phyloP scores from a whole-genome alignment of 768 basidiomycete genomes.

The Pleurotus platypus region DNA sequence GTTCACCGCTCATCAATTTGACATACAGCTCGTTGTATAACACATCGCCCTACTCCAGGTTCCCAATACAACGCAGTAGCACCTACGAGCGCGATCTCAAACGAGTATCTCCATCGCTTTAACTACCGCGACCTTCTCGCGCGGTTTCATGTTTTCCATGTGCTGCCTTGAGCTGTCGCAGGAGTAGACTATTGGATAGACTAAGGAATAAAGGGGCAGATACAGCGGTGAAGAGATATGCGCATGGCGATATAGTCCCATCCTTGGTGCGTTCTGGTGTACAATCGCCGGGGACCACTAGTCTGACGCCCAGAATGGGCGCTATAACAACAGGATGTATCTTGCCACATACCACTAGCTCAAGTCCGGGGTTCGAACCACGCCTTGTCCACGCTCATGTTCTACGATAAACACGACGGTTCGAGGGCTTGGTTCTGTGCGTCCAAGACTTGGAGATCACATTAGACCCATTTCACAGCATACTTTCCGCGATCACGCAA shows the following conservation, averaged over 20 bases:
- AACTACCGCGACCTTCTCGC: background rate
- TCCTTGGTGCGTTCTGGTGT: background rate
- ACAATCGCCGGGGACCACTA: background rate
- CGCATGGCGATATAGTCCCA: background rate
- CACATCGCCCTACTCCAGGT: too few relatives aligned
- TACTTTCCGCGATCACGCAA: background rate
- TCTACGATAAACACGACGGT: too few relatives aligned
- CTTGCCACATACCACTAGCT: conserved; percentile 1
- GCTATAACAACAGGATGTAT: conserved; percentile 1
- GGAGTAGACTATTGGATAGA: background rate
- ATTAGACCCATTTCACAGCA: background rate
- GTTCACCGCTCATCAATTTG: background rate
- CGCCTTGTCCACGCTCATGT: background rate
- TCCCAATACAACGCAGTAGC: too few relatives aligned
- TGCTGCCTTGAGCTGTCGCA: background rate
- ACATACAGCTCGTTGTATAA: too few relatives aligned
- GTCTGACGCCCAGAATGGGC: conserved; percentile 4
- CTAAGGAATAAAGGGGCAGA: background rate
- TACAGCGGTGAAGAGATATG: background rate
- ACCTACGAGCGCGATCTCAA: too few relatives aligned
- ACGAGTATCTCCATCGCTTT: background rate
- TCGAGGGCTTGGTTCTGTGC: too few relatives aligned
- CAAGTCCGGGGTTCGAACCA: background rate
- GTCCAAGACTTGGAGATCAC: background rate
- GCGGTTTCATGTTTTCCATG: conserved; percentile 1